Evolutionary conservation across 768 basidiomycete genomes (phyloP), one percentile per base, ranked within the genome.

Genomic region (Tubosaeta sp.): DNA sequence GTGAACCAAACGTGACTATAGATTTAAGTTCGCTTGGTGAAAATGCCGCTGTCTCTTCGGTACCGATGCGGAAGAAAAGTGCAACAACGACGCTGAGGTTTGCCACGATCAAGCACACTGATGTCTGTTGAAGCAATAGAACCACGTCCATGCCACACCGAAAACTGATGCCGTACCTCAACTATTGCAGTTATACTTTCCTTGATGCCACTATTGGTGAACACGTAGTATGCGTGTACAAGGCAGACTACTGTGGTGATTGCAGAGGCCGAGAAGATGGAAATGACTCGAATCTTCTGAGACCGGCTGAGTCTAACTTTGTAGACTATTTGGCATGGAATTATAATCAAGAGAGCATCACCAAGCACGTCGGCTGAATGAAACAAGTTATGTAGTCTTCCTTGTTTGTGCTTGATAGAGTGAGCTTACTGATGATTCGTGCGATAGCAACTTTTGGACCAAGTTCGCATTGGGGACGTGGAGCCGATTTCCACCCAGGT

Each of bases 191-290:
- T 32, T 12, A 52, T 10, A 11, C 45, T 27, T 39, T 52, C 51
- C 8, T 25, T 42, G 10, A 47, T 25, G 12, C 39, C 39, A 29
- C 45, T 46, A 2, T 21, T 1, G 8, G 39, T 47, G 19, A 47
- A 27, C 31, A 52, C 45, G 21, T 48, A 52, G 31, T 47, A 46
- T 38, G 45, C 24, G 11, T 46, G 45, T 4, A 35, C 22, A n/a
- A 46, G 32, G 25, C 45, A 46, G 24, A 51, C 50, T 4, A 40
- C 18, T 11, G 50, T 51, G 16, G 50, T 40, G 14, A 51, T 51
- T 13, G 44, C 50, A 14, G 50, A 51, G 8, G 50, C 38, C 29
- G 44, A 51, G 32, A 51, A 51, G 27, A 51, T 51, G 16, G 44
- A 46, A 24, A 46, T 44, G 24, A 51, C 18, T 39, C 50, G 36